A percentile compares a stretch with the other conserved stretches of the same genome.
These are phyloP conservation scores for Tetracladium maxilliforme DNA, from an alignment of 2,329 filamentous ascomycete genomes.

Conservation along the genomic window DNA sequence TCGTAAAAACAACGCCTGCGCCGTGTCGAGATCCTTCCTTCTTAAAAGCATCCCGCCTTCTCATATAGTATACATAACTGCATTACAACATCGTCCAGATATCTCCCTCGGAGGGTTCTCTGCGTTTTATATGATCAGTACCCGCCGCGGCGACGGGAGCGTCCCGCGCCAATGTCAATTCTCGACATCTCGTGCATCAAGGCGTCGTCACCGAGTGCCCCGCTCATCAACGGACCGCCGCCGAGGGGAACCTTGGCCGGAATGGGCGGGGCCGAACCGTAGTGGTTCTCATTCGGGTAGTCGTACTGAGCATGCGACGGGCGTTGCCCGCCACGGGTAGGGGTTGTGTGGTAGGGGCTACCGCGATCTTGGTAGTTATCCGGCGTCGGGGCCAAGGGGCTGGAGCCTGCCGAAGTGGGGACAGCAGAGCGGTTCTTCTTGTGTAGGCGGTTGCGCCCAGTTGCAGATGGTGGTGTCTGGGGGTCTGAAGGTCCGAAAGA, in stretches of 20 bases:
- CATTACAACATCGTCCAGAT: no score
- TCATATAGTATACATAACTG: no score
- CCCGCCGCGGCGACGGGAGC: slow-evolving; percentile 15
- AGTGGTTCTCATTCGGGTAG: slow-evolving; percentile 35
- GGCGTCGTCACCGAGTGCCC: slow-evolving; percentile 31
- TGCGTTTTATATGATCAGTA: no score
- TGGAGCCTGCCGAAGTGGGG: slow-evolving; percentile 9
- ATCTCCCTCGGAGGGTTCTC: no score
- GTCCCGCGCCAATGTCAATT: slow-evolving; percentile 49
- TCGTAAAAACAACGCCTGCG: no score
- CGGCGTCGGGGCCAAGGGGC: slow-evolving; percentile 12
- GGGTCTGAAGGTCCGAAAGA: slow-evolving; percentile 13
- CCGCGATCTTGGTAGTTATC: slow-evolving; percentile 12
- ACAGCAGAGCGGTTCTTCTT: slow-evolving; percentile 40
- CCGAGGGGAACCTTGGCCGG: slow-evolving; percentile 55
- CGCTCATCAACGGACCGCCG: no score
- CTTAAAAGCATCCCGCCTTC: no score
- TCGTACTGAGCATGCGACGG: slow-evolving; percentile 37
- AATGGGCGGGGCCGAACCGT: no score
- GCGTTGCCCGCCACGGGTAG: slow-evolving; percentile 10
- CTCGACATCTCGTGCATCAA: slow-evolving; percentile 57
- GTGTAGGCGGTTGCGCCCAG: slow-evolving; percentile 44
- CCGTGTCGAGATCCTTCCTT: no score
- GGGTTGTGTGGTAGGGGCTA: slow-evolving; percentile 3
- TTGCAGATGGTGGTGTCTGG: slow-evolving; percentile 18